Evolutionary conservation across 139 green algal species (phyloP), one percentile per base, ranked within the genome.

Genomic region (Chlorella sp.): DNA sequence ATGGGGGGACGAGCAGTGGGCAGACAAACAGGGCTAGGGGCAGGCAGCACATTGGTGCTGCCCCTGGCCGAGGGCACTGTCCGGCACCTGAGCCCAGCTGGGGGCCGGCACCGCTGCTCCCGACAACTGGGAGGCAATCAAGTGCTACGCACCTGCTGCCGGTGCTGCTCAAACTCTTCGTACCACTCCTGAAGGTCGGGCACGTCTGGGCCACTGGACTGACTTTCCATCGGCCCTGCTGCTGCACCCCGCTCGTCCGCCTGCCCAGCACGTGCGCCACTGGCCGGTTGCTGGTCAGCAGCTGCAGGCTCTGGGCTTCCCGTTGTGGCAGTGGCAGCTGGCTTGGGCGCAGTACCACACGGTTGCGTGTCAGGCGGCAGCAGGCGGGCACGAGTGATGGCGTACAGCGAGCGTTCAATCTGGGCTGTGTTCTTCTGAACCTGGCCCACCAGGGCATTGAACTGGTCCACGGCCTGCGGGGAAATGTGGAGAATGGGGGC

Each of bases 351-450:
- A 16, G 44, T 51, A 51, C 44, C 6, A 9, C 44, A 51, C 7
- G 44, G 44, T 6, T 9, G 39, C 6, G 69, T 55, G 36, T 67
- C 72, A 13, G 62, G 78, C 11, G 38, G 55, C 32, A 93, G 32
- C 30, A 94, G 70, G 34, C 60, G 26, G 5, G 88, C 80, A 0
- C 71, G 65, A 13, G 84, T 91, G 57, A 98, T 95, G n/a, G 82
- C 67, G 41, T 89, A 81, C 12, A 98, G 89, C 1, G 94, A 88
- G 81, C 94, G 92, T 84, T 98, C 94, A 18, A 98, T 94, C 84
- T 96, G 93, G 21, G 73, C 72, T 7, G 88, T 91, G 87, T 95
- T 97, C 92, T 98, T 98, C 78, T 95, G 90, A 28, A 97, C 92
- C 91, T 97, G 92, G 18, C 87, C 91, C 32, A 94, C 85, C 64